These are phyloP conservation scores for Diplodia intermedia DNA, from an alignment of 2,329 filamentous ascomycete species.

Conservation along the genomic window DNA sequence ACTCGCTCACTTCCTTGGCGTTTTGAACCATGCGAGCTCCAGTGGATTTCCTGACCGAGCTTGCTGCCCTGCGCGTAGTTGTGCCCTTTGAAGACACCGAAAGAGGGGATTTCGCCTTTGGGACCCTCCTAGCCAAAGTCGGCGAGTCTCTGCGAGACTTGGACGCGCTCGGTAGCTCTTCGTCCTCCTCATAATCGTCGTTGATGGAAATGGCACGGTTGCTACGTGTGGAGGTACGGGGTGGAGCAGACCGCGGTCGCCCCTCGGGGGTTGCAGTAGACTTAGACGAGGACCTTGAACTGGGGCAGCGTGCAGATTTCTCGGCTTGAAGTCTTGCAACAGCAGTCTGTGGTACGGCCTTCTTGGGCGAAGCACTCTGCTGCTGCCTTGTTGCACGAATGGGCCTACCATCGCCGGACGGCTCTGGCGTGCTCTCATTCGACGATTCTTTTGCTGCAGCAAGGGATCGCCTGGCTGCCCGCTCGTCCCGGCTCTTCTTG, in stretches of 20 bases:
- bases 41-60: neutral
- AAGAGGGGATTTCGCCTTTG: constrained; percentile 14
- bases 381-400: neutral
- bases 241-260: constrained; percentile 5
- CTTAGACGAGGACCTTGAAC: neutral
- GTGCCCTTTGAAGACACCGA: neutral
- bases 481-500: constrained; percentile 28
- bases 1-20: neutral
- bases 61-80: neutral
- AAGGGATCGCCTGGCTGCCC: constrained; percentile 30
- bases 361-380: constrained; percentile 14
- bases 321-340: neutral
- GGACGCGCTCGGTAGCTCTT: neutral
- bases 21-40: constrained; percentile 2
- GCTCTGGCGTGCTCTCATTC: constrained; percentile 14
- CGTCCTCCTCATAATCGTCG: neutral
- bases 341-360: neutral
- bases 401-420: neutral
- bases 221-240: constrained; percentile 8
- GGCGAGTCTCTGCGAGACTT: neutral
- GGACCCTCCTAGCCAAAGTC: neutral
- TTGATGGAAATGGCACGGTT: neutral
- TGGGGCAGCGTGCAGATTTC: neutral
- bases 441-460: constrained; percentile 11
- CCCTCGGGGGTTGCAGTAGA: neutral